phyloP scores from a whole-genome alignment of 2,329 filamentous ascomycete genomes.

The Exophiala phaeomuriformis region DNA sequence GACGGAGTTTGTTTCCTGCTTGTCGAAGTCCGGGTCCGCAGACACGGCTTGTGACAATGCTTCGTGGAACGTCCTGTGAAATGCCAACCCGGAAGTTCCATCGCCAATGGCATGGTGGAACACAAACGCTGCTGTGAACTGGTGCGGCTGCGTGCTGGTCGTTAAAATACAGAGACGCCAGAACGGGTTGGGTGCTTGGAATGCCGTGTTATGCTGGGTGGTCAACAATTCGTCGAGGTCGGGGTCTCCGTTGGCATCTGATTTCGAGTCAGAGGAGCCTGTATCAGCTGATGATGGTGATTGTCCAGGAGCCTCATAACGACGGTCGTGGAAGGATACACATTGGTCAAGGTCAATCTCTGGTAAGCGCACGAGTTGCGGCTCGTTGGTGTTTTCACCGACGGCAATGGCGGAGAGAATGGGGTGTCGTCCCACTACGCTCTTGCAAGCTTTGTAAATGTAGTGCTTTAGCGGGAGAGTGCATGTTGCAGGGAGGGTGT shows the following conservation, averaged over 20 bases:
- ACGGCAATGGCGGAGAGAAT: slow-evolving; percentile 40
- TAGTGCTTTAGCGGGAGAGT: not conserved
- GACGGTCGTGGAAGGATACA: slow-evolving; percentile 32
- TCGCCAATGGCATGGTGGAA: slow-evolving; percentile 46
- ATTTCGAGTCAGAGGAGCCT: slow-evolving; percentile 14
- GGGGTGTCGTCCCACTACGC: slow-evolving; percentile 37
- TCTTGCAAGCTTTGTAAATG: slow-evolving; percentile 3
- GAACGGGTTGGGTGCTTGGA: slow-evolving; percentile 34
- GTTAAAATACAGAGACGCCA: slow-evolving; percentile 41
- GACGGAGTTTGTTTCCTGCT: slow-evolving; percentile 24
- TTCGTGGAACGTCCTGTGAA: slow-evolving; percentile 43
- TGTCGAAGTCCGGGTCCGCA: slow-evolving; percentile 27
- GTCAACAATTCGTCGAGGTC: slow-evolving; percentile 39
- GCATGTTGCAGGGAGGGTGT: slow-evolving; percentile 1
- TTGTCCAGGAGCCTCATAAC: not conserved
- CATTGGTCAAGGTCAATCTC: slow-evolving; percentile 36
- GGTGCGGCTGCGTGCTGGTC: slow-evolving; percentile 21
- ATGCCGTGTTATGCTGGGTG: slow-evolving; percentile 38
- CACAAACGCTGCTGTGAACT: slow-evolving; percentile 41
- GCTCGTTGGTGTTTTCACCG: slow-evolving; percentile 35
- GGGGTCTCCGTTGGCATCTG: slow-evolving; percentile 29
- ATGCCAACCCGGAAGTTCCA: slow-evolving; percentile 40
- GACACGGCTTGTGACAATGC: slow-evolving; percentile 33
- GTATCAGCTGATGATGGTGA: not conserved
- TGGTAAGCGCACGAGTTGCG: slow-evolving; percentile 42